Percentiles rank a stretch among this genome's conserved stretches.
These are phyloP conservation scores for Gossypium sturtianum DNA, from an alignment of 345 rosid species.

Conservation along the genomic window DNA sequence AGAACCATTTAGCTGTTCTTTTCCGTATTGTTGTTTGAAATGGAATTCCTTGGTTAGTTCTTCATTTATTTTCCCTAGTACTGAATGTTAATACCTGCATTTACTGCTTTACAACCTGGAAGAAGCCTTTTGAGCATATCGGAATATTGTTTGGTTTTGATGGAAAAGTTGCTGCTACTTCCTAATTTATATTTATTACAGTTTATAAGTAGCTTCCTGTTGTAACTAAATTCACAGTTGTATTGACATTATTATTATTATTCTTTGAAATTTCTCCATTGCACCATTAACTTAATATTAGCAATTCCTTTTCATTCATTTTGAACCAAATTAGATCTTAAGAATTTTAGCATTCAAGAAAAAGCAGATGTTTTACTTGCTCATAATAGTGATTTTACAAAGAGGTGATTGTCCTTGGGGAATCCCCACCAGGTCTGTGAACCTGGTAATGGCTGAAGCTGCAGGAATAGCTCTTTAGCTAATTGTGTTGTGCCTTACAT, in stretches of 20 bases:
- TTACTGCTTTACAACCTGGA: background rate
- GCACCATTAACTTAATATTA: background rate
- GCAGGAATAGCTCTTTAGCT: background rate
- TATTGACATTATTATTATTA: background rate
- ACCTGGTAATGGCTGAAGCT: background rate
- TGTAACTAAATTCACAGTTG: background rate
- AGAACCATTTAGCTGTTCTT: background rate
- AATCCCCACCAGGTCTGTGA: background rate
- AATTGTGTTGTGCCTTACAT: background rate
- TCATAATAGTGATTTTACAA: background rate
- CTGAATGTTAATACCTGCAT: background rate
- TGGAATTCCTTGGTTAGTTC: background rate
- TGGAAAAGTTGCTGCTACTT: background rate
- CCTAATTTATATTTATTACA: background rate
- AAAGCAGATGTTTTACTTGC: background rate
- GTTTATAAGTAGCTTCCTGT: background rate
- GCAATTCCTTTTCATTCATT: background rate
- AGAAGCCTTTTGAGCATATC: background rate
- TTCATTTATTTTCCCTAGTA: constrained; percentile 2
- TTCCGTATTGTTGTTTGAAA: background rate
- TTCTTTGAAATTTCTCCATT: background rate
- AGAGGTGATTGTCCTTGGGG: background rate
- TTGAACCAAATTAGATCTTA: background rate
- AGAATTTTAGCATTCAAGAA: background rate
- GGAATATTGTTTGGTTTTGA: background rate